Conservation (phyloP, 177 flowering plant species). For the Vitis hybrid region DNA sequence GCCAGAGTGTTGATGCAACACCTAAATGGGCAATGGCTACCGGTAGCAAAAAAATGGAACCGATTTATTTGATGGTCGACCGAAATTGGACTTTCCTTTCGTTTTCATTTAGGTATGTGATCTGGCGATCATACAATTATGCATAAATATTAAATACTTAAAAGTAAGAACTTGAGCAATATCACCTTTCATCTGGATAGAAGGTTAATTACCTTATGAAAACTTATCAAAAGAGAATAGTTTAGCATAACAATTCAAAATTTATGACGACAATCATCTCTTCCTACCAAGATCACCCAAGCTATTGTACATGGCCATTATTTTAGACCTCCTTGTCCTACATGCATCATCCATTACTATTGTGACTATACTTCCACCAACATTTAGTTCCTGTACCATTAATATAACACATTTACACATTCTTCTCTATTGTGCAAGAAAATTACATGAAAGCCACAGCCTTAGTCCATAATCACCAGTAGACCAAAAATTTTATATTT, state of each 20-base stretch:
- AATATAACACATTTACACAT: not conserved
- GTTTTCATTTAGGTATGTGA: too few species aligned
- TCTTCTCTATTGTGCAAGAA: not conserved
- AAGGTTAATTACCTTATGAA: not conserved
- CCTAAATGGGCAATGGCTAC: too few species aligned
- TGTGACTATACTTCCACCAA: slow-evolving; percentile 78
- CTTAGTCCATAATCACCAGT: not conserved
- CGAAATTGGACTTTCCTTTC: too few species aligned
- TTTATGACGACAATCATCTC: slow-evolving; percentile 1
- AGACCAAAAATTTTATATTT: not conserved
- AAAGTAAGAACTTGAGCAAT: too few species aligned
- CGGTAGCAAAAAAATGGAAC: too few species aligned
- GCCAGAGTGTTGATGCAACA: too few species aligned
- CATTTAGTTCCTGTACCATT: slow-evolving; percentile 70
- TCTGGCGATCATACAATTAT: too few species aligned
- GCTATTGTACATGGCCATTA: slow-evolving; percentile 67
- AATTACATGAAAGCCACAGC: not conserved
- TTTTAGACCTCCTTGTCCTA: slow-evolving; percentile 67
- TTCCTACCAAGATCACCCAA: slow-evolving; percentile 87
- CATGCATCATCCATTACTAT: slow-evolving; percentile 86
- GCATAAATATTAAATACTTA: too few species aligned
- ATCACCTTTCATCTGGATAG: too few species aligned
- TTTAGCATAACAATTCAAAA: not conserved
- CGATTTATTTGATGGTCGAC: too few species aligned
- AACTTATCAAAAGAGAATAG: not conserved